A percentile compares a stretch with the other conserved stretches of the same genome.
phyloP scores from a whole-genome alignment of 2,329 filamentous ascomycete genomes.

The Coniella vitis region DNA sequence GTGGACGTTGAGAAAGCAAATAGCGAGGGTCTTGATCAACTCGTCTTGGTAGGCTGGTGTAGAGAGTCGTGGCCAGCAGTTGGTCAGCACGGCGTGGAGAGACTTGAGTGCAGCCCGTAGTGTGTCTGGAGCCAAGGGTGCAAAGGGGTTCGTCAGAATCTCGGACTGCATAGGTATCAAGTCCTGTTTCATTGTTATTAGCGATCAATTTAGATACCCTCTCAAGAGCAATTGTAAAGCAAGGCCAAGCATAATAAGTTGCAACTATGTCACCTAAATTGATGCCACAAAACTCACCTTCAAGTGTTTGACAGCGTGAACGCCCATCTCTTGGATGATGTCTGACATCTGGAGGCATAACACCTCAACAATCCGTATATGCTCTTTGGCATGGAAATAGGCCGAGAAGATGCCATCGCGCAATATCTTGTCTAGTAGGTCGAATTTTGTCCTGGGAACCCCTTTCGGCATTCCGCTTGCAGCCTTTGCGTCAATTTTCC shows the following conservation, averaged over 20 bases:
- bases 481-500: conserved; percentile 25
- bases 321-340: conserved; percentile 50
- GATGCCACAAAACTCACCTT: conserved; percentile 39
- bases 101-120: conserved; percentile 46
- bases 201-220: conserved; percentile 2
- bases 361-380: conserved; percentile 49
- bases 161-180: conserved; percentile 60
- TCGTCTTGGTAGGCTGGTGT: conserved; percentile 51
- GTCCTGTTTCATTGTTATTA: conserved; percentile 35
- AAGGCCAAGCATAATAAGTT: too few relatives aligned
- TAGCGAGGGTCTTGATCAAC: conserved; percentile 53
- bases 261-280: neutral
- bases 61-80: conserved; percentile 62
- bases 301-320: conserved; percentile 61
- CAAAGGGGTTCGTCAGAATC: conserved; percentile 64
- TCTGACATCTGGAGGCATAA: conserved; percentile 44
- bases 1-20: conserved; percentile 56
- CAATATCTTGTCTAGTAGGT: conserved; percentile 47
- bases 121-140: conserved; percentile 44
- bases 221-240: conserved; percentile 14
- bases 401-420: conserved; percentile 49
- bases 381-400: conserved; percentile 51
- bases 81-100: conserved; percentile 51
- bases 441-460: conserved; percentile 21
- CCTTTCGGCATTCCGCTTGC: conserved; percentile 4